A percentile compares a stretch with the other conserved stretches of the same genome.
Evolutionary conservation across 768 basidiomycete genomes (phyloP).

Genomic region (Phylloporus rhodoxanthus): DNA sequence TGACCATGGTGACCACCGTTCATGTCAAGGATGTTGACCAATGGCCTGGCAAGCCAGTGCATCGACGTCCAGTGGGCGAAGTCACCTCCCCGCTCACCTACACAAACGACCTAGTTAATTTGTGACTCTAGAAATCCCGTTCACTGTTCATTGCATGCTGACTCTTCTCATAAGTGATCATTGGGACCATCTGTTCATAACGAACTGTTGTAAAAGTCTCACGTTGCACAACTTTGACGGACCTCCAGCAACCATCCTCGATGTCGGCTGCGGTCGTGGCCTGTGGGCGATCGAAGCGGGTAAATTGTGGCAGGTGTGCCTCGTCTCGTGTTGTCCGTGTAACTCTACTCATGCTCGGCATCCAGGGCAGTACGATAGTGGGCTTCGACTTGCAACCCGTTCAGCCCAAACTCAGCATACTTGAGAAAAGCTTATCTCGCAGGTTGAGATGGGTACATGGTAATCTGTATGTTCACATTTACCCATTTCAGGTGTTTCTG

Average conservation of each 20-base stretch:
- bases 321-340: neutral
- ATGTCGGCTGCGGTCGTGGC: slow-evolving; percentile 68
- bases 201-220: slow-evolving; percentile 41
- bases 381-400: slow-evolving; percentile 54
- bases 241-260: slow-evolving; percentile 51
- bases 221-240: slow-evolving; percentile 50
- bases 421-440: slow-evolving; percentile 37
- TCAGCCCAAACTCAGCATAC: slow-evolving; percentile 44
- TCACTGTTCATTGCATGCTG: neutral
- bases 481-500: neutral
- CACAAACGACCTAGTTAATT: slow-evolving; percentile 44
- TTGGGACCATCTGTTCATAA: slow-evolving; percentile 66
- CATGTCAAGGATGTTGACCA: slow-evolving; percentile 42
- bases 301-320: slow-evolving; percentile 55
- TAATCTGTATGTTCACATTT: slow-evolving; percentile 44
- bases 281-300: slow-evolving; percentile 69
- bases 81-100: slow-evolving; percentile 54
- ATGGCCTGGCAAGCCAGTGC: slow-evolving; percentile 34
- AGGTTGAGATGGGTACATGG: slow-evolving; percentile 64
- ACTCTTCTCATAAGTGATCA: slow-evolving; percentile 44
- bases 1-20: slow-evolving; percentile 16
- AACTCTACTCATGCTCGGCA: neutral
- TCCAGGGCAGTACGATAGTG: slow-evolving; percentile 47
- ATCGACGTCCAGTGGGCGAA: slow-evolving; percentile 42
- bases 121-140: slow-evolving; percentile 36